Percentiles rank a stretch among this genome's conserved stretches.
These are phyloP conservation scores for Clavispora phyllophila DNA, from an alignment of 805 yeast species.

Conservation along the genomic window DNA sequence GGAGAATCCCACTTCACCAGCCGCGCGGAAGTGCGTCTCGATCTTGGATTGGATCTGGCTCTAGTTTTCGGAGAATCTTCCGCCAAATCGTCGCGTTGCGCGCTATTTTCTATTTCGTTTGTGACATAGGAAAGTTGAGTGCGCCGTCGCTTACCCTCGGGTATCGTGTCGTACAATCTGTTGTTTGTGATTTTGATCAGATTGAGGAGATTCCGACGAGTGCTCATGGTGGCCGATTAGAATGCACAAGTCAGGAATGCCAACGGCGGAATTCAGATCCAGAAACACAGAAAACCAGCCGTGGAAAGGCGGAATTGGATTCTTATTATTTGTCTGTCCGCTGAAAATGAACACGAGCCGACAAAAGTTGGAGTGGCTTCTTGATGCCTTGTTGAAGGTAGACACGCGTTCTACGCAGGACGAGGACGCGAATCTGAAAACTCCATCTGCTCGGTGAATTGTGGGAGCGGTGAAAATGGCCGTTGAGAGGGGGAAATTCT, in stretches of 20 bases:
- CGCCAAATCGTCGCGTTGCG: background rate
- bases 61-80: background rate
- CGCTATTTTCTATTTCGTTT: background rate
- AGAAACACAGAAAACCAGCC: background rate
- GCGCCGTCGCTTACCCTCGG: constrained; percentile 12
- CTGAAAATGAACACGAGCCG: background rate
- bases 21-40: background rate
- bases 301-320: background rate
- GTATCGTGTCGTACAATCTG: constrained; percentile 13
- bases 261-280: background rate
- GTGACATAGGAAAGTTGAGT: background rate
- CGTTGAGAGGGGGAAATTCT: too few species aligned
- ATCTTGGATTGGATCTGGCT: background rate
- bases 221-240: constrained; percentile 1
- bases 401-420: background rate
- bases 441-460: too few species aligned
- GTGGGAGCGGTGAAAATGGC: too few species aligned
- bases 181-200: constrained; percentile 16
- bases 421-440: background rate
- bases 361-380: background rate
- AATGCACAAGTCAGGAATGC: background rate
- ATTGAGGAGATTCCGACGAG: constrained; percentile 10
- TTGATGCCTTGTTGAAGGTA: background rate
- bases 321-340: background rate
- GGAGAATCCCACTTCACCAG: background rate